A percentile compares a stretch with the other conserved stretches of the same genome.
Evolutionary conservation across 139 green algal species (phyloP).

Genomic region (Nannochloris sp.): DNA sequence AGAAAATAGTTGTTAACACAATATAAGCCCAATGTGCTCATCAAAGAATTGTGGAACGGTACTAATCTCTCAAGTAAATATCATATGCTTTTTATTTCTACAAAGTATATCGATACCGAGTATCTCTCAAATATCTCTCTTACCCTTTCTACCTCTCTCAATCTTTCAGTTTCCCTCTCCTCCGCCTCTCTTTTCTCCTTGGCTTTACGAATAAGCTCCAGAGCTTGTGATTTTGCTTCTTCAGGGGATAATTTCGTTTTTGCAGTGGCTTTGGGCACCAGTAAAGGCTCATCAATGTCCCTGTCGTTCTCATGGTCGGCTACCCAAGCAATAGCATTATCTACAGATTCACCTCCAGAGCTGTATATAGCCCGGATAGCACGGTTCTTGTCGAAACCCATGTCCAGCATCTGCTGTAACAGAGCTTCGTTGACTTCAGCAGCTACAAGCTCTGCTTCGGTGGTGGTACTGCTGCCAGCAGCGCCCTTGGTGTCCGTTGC

Average conservation of each 20-base stretch:
- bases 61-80: too few species aligned
- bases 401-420: constrained; percentile 70
- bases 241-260: constrained; percentile 69
- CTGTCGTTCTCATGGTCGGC: constrained; percentile 66
- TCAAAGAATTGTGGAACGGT: too few species aligned
- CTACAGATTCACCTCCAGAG: constrained; percentile 43
- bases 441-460: constrained; percentile 37
- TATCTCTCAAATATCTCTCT: not conserved
- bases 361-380: constrained; percentile 58
- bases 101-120: too few species aligned
- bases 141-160: constrained; percentile 62
- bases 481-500: not conserved
- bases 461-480: not conserved
- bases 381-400: constrained; percentile 39
- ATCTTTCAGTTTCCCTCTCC: constrained; percentile 56
- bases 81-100: too few species aligned
- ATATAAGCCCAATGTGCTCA: too few species aligned
- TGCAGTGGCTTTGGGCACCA: constrained; percentile 48
- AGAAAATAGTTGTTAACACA: not conserved
- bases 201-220: constrained; percentile 55
- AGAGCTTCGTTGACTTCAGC: constrained; percentile 51
- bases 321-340: constrained; percentile 70
- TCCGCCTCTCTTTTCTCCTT: constrained; percentile 61
- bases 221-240: constrained; percentile 57
- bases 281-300: constrained; percentile 64